phyloP scores from a whole-genome alignment of 1,284 basidiomycete species.

The Earliella scabrosa region DNA sequence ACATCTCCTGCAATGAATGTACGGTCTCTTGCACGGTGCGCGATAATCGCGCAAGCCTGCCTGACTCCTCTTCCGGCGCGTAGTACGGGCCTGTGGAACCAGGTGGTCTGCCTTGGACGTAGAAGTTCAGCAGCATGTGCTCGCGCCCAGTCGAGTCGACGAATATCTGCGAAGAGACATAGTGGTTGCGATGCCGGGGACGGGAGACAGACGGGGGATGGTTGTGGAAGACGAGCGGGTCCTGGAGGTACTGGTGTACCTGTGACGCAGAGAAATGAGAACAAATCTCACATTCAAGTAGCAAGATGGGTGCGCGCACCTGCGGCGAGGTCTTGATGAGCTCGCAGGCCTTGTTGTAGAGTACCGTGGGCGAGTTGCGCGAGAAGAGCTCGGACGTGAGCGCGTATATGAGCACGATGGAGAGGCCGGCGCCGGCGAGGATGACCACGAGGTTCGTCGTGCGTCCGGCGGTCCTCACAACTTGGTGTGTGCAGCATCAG shows the following conservation, averaged over 20 bases:
- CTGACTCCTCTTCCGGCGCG: slow-evolving; percentile 6
- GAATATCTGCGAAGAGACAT: slow-evolving; percentile 74
- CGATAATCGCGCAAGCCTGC: slow-evolving; percentile 5
- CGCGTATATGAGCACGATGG: slow-evolving; percentile 83
- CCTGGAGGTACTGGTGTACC: slow-evolving; percentile 68
- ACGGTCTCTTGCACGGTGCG: slow-evolving; percentile 48
- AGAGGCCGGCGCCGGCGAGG: slow-evolving; percentile 80
- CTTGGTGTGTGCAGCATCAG: slow-evolving; percentile 41
- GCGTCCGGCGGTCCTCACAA: slow-evolving; percentile 78
- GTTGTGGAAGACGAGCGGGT: slow-evolving; percentile 74
- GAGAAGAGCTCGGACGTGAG: slow-evolving; percentile 91
- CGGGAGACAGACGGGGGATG: slow-evolving; percentile 71
- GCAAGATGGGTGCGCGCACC: slow-evolving; percentile 44
- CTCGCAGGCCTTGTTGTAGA: slow-evolving; percentile 88
- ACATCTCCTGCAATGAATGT: slow-evolving; percentile 49
- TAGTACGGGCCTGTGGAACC: slow-evolving; percentile 32
- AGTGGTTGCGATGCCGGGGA: slow-evolving; percentile 79
- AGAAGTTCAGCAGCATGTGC: slow-evolving; percentile 83
- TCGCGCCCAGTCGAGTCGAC: slow-evolving; percentile 73
- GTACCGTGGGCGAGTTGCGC: slow-evolving; percentile 89
- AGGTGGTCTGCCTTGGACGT: slow-evolving; percentile 60
- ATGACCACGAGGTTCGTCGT: slow-evolving; percentile 87
- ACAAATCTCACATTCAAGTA: not conserved
- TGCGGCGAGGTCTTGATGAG: slow-evolving; percentile 76
- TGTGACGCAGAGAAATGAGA: slow-evolving; percentile 32